These are phyloP conservation scores for Osmozyma mogii DNA, from an alignment of 805 yeast species.

Conservation along the genomic window DNA sequence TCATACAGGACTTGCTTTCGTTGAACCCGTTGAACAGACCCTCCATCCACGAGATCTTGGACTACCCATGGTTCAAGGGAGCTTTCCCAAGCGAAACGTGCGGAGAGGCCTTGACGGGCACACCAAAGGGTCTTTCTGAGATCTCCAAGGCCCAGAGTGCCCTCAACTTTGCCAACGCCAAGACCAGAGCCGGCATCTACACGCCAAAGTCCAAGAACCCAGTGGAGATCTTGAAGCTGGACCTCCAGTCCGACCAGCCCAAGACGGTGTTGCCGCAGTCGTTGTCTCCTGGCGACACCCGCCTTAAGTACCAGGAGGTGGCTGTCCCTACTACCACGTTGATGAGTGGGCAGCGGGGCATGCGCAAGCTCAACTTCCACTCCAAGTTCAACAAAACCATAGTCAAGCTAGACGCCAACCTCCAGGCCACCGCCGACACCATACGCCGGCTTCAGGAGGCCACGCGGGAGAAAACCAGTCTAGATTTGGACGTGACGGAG, in stretches of 20 bases:
- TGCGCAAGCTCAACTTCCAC: constrained; percentile 32
- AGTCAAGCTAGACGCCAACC: constrained; percentile 27
- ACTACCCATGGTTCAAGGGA: constrained; percentile 82
- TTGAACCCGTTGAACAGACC: constrained; percentile 81
- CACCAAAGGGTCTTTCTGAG: constrained; percentile 50
- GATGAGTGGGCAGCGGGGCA: constrained; percentile 17
- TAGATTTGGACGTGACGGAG: constrained; percentile 23
- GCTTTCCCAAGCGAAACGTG: constrained; percentile 70
- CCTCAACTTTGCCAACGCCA: constrained; percentile 58
- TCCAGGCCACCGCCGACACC: constrained; percentile 29
- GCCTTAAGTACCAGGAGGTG: constrained; percentile 75
- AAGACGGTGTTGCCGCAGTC: constrained; percentile 75
- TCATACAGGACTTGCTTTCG: constrained; percentile 67
- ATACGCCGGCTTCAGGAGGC: constrained; percentile 37
- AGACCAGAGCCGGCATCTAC: constrained; percentile 56
- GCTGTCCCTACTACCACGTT: constrained; percentile 25
- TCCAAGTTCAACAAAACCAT: constrained; percentile 32
- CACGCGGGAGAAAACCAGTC: constrained; percentile 17
- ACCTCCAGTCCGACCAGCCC: constrained; percentile 61
- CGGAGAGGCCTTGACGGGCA: constrained; percentile 50
- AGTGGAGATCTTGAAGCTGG: constrained; percentile 61
- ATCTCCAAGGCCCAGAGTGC: constrained; percentile 56
- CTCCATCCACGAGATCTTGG: constrained; percentile 65
- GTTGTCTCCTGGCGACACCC: constrained; percentile 87
- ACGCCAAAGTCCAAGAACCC: constrained; percentile 49